Conservation (phyloP, 164 flowering plant species). For the Chimonanthus praecox region DNA sequence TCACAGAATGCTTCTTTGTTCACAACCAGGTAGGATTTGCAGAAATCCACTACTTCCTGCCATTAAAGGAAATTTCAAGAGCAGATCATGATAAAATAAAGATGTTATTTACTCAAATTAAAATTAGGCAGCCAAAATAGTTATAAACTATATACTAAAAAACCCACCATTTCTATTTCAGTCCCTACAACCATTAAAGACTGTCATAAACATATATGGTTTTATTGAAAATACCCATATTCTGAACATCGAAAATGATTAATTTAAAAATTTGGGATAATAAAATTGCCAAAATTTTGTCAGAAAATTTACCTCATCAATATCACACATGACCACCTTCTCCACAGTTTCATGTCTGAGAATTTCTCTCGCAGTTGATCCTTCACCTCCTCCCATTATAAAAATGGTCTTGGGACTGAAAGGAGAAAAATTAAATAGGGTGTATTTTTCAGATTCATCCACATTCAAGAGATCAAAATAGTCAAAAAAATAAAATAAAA, state of each 20-base stretch:
- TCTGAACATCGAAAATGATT: too few species aligned
- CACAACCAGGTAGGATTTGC: constrained; percentile 61
- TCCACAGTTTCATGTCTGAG: constrained; percentile 63
- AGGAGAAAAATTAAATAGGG: background rate
- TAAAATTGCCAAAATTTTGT: too few species aligned
- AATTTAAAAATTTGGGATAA: too few species aligned
- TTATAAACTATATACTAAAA: too few species aligned
- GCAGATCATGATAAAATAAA: too few species aligned
- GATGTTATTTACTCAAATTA: background rate
- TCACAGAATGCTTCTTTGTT: constrained; percentile 79
- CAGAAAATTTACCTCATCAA: constrained; percentile 56
- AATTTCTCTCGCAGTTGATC: constrained; percentile 85
- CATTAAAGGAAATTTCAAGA: background rate
- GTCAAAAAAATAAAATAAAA: background rate
- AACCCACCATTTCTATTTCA: too few species aligned
- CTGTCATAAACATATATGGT: too few species aligned
- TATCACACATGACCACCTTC: constrained; percentile 85
- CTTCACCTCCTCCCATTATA: constrained; percentile 97
- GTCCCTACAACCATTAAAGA: too few species aligned
- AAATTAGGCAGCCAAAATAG: too few species aligned
- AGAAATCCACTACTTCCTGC: constrained; percentile 94
- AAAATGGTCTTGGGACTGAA: constrained; percentile 62
- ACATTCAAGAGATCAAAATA: background rate
- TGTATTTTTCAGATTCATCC: background rate
- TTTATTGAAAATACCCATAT: too few species aligned